Evolutionary conservation across 2,329 filamentous ascomycete species (phyloP).

Genomic region (Trichophyton verrucosum): DNA sequence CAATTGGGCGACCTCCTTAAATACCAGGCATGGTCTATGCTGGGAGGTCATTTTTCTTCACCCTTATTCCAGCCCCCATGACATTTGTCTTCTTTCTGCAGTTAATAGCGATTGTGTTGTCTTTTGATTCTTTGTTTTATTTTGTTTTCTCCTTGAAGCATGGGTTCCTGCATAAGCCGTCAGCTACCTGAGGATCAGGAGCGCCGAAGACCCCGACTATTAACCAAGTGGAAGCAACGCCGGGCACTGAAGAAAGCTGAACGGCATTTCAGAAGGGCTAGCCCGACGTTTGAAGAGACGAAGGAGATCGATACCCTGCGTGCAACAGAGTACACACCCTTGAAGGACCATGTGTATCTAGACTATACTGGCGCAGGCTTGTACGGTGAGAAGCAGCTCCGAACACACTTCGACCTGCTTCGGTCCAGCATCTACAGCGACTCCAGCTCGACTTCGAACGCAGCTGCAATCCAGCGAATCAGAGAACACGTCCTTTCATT

Average conservation of each 20-base stretch:
- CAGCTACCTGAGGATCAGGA: neutral
- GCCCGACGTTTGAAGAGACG: conserved; percentile 7
- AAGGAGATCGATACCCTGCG: conserved; percentile 8
- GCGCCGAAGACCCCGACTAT: neutral
- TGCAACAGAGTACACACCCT: conserved; percentile 7
- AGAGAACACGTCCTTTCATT: conserved; percentile 44
- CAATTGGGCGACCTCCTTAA: neutral
- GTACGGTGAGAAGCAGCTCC: conserved; percentile 9
- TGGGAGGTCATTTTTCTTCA: neutral
- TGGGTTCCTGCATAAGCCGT: neutral
- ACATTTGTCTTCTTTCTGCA: neutral
- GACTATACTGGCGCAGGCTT: conserved; percentile 11
- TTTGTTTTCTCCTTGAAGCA: neutral
- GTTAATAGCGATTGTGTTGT: neutral
- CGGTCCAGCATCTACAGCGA: conserved; percentile 50
- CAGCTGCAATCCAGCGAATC: conserved; percentile 45
- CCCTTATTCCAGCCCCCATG: neutral
- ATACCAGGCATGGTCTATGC: neutral
- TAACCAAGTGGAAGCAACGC: conserved; percentile 1
- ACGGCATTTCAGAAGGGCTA: conserved; percentile 6
- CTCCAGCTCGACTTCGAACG: conserved; percentile 52
- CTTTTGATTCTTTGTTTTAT: neutral
- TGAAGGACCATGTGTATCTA: conserved; percentile 10
- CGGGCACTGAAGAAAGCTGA: conserved; percentile 7
- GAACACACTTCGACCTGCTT: conserved; percentile 14